Percentiles rank a stretch among this genome's conserved stretches.
These are phyloP conservation scores for Ophiostoma triangulosporum DNA, from an alignment of 2,329 filamentous ascomycete genomes.

Conservation along the genomic window DNA sequence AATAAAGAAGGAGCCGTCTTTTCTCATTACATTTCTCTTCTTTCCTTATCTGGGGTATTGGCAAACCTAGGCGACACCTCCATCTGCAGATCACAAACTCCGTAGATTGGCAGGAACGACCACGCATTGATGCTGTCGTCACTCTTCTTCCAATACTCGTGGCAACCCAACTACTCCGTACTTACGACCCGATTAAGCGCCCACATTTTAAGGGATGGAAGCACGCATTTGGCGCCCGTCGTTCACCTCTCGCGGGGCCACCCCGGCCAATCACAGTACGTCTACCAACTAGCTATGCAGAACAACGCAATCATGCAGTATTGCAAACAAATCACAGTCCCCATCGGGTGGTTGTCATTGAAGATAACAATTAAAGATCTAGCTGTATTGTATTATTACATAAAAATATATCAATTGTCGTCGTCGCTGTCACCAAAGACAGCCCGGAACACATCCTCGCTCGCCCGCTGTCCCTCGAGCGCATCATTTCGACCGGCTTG, in stretches of 20 bases:
- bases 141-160: not conserved
- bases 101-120: not conserved
- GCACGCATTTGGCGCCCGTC: constrained; percentile 1
- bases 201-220: constrained; percentile 1
- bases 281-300: too few relatives aligned
- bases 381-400: too few relatives aligned
- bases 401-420: constrained; percentile 12
- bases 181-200: not conserved
- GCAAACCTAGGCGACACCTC: too few relatives aligned
- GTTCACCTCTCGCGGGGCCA: not conserved
- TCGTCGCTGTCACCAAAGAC: constrained; percentile 85
- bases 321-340: too few relatives aligned
- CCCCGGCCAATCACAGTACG: not conserved
- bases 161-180: not conserved
- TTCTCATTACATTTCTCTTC: not conserved
- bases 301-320: not conserved
- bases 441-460: constrained; percentile 75
- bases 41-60: not conserved
- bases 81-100: too few relatives aligned
- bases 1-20: not conserved
- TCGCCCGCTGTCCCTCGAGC: constrained; percentile 58
- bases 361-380: too few relatives aligned
- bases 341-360: too few relatives aligned
- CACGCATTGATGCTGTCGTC: not conserved
- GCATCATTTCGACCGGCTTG: constrained; percentile 68